Conservation (phyloP, 257 asterid species). For the Craterostigma plantagineum region DNA sequence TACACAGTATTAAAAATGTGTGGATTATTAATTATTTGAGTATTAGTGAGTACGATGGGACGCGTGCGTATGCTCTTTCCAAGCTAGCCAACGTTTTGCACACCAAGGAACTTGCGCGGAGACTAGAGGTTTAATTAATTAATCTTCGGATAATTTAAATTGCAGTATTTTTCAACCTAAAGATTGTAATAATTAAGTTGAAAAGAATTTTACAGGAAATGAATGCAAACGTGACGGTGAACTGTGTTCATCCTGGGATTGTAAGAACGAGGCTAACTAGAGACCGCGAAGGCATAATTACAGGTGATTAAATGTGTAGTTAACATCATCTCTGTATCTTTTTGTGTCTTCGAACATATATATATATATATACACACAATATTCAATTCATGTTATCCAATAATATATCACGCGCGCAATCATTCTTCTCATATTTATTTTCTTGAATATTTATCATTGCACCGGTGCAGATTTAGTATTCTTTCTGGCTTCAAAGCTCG, state of each 20-base stretch:
- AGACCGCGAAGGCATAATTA: constrained; percentile 80
- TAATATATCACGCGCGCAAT: too few species aligned
- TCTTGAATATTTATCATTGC: background rate
- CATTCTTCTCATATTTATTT: too few species aligned
- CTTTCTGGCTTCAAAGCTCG: constrained; percentile 69
- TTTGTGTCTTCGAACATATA: too few species aligned
- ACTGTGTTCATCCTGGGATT: constrained; percentile 95
- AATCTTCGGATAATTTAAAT: background rate
- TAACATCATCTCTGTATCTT: too few species aligned
- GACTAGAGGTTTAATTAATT: constrained; percentile 23
- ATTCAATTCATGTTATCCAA: too few species aligned
- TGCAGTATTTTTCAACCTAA: too few species aligned
- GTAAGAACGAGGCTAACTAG: constrained; percentile 88
- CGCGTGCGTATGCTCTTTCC: constrained; percentile 97
- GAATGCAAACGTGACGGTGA: constrained; percentile 72
- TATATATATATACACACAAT: too few species aligned
- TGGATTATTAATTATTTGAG: too few species aligned
- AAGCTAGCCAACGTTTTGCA: constrained; percentile 97
- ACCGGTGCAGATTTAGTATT: constrained; percentile 52
- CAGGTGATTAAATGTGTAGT: constrained; percentile 24
- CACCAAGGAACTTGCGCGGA: constrained; percentile 81
- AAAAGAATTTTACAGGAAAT: constrained; percentile 28
- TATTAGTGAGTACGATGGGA: constrained; percentile 88
- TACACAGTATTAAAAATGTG: background rate
- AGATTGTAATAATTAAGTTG: too few species aligned